Conservation (phyloP, 306 rosid genomes). For the Acacia crassicarpa region DNA sequence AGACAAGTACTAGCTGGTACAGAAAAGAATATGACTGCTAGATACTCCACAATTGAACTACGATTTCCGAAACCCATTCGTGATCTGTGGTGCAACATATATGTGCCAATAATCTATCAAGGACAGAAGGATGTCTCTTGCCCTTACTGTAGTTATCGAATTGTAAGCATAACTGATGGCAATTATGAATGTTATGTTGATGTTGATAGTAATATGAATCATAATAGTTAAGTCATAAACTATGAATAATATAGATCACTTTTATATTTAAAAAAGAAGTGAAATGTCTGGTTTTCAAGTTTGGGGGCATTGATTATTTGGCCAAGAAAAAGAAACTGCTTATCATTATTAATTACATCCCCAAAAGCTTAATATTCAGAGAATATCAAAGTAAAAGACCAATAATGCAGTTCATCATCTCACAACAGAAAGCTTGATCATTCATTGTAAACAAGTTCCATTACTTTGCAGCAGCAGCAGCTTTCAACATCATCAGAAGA, state of each 20-base stretch:
- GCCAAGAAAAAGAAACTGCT: not conserved
- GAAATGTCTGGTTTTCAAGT: no score
- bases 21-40: slow-evolving; percentile 80
- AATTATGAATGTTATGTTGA: not conserved
- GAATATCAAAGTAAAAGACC: not conserved
- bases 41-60: slow-evolving; percentile 61
- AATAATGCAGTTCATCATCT: not conserved
- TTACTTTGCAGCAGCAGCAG: slow-evolving; percentile 23
- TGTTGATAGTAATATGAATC: no score
- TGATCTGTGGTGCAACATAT: slow-evolving; percentile 76
- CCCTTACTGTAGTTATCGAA: slow-evolving; percentile 57
- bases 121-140: slow-evolving; percentile 88
- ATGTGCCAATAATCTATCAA: slow-evolving; percentile 74
- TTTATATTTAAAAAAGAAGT: no score
- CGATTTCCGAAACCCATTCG: slow-evolving; percentile 91
- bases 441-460: not conserved
- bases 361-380: no score
- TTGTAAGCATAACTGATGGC: not conserved
- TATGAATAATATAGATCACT: no score
- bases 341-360: no score
- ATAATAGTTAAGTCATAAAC: no score
- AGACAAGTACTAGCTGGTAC: slow-evolving; percentile 91
- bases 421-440: not conserved
- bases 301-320: no score
- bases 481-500: slow-evolving; percentile 36